phyloP scores from a whole-genome alignment of 2,329 filamentous ascomycete species.

The Alternaria sp. region DNA sequence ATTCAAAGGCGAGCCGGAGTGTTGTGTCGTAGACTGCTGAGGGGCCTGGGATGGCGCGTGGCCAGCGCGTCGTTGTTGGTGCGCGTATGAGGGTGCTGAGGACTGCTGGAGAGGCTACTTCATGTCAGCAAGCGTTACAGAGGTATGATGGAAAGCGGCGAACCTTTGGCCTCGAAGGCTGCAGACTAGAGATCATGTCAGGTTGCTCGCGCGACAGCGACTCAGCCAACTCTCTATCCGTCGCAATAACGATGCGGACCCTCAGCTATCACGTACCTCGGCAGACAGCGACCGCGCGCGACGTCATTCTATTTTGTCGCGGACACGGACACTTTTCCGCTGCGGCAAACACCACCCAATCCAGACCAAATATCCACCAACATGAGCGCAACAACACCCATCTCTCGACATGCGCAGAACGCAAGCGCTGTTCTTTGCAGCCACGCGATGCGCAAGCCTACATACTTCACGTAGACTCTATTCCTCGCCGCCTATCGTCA shows the following conservation, averaged over 20 bases:
- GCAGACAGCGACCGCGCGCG: constrained; percentile 18
- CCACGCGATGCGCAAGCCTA: constrained; percentile 31
- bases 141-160: neutral
- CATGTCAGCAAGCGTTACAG: constrained; percentile 16
- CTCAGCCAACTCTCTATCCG: constrained; percentile 6
- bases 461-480: constrained; percentile 23
- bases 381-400: constrained; percentile 5
- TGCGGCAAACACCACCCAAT: constrained; percentile 17
- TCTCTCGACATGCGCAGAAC: constrained; percentile 42
- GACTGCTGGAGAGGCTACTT: constrained; percentile 31
- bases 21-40: neutral
- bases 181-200: constrained; percentile 48
- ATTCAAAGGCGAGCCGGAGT: neutral
- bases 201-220: constrained; percentile 11
- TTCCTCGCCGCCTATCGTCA: constrained; percentile 38
- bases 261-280: constrained; percentile 27
- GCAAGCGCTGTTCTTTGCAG: constrained; percentile 34
- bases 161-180: constrained; percentile 52
- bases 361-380: constrained; percentile 12
- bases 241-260: constrained; percentile 7
- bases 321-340: constrained; percentile 32
- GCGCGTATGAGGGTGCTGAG: constrained; percentile 24
- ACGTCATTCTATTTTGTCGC: constrained; percentile 32
- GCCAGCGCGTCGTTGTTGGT: constrained; percentile 35
- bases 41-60: constrained; percentile 23